phyloP scores from a whole-genome alignment of 306 rosid species.

The Lupinus albus region DNA sequence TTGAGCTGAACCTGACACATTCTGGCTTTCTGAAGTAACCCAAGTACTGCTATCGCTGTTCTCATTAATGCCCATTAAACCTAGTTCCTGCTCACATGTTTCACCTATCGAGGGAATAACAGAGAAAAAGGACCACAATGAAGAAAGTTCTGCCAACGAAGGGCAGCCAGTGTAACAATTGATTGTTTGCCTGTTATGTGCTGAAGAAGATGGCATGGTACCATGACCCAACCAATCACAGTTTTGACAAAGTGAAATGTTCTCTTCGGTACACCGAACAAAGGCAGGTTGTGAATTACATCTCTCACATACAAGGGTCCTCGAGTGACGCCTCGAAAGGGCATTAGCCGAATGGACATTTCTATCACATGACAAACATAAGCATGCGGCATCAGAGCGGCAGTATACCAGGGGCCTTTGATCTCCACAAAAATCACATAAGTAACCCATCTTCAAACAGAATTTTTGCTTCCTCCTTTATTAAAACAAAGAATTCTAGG shows the following conservation, averaged over 20 bases:
- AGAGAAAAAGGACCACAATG: constrained; percentile 81
- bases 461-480: constrained; percentile 32
- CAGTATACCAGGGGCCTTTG: constrained; percentile 92
- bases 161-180: constrained; percentile 93
- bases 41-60: constrained; percentile 46
- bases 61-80: constrained; percentile 89
- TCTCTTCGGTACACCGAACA: constrained; percentile 85
- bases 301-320: constrained; percentile 84
- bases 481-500: constrained; percentile 41
- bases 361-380: constrained; percentile 93
- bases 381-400: constrained; percentile 90
- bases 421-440: constrained; percentile 86
- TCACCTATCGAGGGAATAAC: constrained; percentile 65
- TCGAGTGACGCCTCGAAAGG: constrained; percentile 83
- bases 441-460: constrained; percentile 72
- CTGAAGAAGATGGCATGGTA: constrained; percentile 57
- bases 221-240: constrained; percentile 91
- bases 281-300: constrained; percentile 81
- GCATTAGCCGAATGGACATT: constrained; percentile 96
- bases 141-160: constrained; percentile 81
- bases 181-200: constrained; percentile 76
- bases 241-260: constrained; percentile 83
- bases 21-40: constrained; percentile 56
- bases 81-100: constrained; percentile 86
- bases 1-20: constrained; percentile 50